A percentile compares a stretch with the other conserved stretches of the same genome.
These are phyloP conservation scores for Diplosphaera chodatii DNA, from an alignment of 139 green algal genomes.

Conservation along the genomic window DNA sequence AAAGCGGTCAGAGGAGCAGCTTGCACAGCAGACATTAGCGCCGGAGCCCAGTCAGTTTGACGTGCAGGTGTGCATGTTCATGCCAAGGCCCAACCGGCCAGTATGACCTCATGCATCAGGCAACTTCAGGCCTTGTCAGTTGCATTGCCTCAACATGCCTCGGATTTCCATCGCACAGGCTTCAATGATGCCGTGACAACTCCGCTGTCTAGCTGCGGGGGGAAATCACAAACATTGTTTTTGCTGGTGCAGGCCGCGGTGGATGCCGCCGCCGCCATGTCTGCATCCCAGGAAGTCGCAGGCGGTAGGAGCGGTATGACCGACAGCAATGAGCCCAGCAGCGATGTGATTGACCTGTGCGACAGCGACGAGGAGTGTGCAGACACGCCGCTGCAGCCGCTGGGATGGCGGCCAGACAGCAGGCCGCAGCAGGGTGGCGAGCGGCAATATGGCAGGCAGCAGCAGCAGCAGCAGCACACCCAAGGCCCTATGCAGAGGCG, in stretches of 20 bases:
- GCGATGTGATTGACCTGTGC: neutral
- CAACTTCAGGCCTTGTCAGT: too few species aligned
- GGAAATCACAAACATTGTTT: too few species aligned
- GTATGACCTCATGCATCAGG: too few species aligned
- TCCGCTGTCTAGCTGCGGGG: too few species aligned
- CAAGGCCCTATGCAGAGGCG: too few species aligned
- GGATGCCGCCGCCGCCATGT: neutral
- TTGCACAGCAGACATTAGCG: neutral
- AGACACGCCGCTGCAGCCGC: neutral
- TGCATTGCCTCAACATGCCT: too few species aligned
- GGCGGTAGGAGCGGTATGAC: neutral
- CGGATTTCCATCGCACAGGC: too few species aligned
- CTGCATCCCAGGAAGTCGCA: neutral
- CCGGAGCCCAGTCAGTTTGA: neutral
- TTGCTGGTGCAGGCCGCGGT: neutral
- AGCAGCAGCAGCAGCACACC: too few species aligned
- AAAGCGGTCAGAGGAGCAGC: neutral
- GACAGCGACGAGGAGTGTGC: neutral
- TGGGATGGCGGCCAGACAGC: neutral
- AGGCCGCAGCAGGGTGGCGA: neutral
- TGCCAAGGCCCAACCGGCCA: too few species aligned
- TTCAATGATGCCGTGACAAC: too few species aligned
- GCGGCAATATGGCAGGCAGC: neutral
- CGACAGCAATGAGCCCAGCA: neutral
- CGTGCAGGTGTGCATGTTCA: too few species aligned